These are phyloP conservation scores for Phaeotremella skinneri DNA, from an alignment of 768 basidiomycete genomes.

Conservation along the genomic window DNA sequence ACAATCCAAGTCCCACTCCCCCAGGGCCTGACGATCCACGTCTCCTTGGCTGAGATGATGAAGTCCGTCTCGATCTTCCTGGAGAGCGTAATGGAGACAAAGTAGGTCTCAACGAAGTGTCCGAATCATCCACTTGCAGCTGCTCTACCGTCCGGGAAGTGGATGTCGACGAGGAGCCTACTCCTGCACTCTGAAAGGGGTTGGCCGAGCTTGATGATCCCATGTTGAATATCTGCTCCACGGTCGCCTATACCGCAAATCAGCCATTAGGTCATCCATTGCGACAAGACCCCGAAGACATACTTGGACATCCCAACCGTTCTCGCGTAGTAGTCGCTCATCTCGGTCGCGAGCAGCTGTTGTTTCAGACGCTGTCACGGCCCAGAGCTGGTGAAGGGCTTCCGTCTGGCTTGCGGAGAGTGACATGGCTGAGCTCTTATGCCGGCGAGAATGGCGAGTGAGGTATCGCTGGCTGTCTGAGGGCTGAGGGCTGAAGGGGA, in stretches of 20 bases:
- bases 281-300: conserved; percentile 11
- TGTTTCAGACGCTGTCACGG: conserved; percentile 42
- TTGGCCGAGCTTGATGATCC: not conserved
- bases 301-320: conserved; percentile 50
- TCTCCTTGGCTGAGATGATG: not conserved
- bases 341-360: conserved; percentile 34
- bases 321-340: conserved; percentile 44
- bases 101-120: not conserved
- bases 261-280: conserved; percentile 1
- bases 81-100: conserved; percentile 10
- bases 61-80: not conserved
- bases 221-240: conserved; percentile 44
- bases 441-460: too few relatives aligned
- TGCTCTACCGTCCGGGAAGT: conserved; percentile 1
- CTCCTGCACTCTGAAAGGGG: conserved; percentile 19
- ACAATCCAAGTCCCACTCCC: conserved; percentile 30
- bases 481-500: too few relatives aligned
- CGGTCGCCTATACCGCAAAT: conserved; percentile 23
- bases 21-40: conserved; percentile 8
- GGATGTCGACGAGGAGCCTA: not conserved
- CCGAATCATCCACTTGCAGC: conserved; percentile 18
- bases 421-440: conserved; percentile 29
- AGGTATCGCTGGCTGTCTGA: too few relatives aligned
- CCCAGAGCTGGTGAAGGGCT: conserved; percentile 43
- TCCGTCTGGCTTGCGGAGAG: conserved; percentile 22